Conservation (phyloP, 768 basidiomycete species). For the Xerocomus potaroensis region DNA sequence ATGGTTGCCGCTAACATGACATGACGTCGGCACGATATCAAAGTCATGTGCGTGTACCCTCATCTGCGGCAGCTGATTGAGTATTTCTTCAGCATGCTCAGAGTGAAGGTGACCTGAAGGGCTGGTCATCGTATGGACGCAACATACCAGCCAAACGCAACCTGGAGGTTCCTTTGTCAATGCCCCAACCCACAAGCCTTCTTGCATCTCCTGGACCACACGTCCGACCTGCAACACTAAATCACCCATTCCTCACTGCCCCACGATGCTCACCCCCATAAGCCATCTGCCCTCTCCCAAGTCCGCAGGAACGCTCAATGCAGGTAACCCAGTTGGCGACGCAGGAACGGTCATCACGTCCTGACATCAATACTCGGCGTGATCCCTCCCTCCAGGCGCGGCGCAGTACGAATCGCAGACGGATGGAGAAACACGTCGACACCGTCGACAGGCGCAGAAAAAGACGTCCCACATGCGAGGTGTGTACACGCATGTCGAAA, state of each 20-base stretch:
- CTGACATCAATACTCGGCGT: conserved; percentile 54
- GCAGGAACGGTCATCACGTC: conserved; percentile 92
- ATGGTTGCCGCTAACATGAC: too few relatives aligned
- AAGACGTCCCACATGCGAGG: conserved; percentile 26
- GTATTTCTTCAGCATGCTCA: too few relatives aligned
- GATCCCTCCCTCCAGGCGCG: conserved; percentile 38
- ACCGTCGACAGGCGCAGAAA: conserved; percentile 20
- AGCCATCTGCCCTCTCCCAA: conserved; percentile 64
- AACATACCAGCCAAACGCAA: too few relatives aligned
- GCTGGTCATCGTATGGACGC: too few relatives aligned
- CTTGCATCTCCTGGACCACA: conserved; percentile 33
- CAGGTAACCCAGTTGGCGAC: conserved; percentile 84
- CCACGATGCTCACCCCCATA: conserved; percentile 76
- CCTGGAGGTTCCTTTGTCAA: too few relatives aligned
- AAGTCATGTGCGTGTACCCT: too few relatives aligned
- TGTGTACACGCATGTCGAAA: conserved; percentile 59
- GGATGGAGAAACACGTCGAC: conserved; percentile 87
- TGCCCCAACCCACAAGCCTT: too few relatives aligned
- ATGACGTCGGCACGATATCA: too few relatives aligned
- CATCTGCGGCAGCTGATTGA: too few relatives aligned
- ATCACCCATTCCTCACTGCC: conserved; percentile 81
- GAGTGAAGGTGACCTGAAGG: too few relatives aligned
- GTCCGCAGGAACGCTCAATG: conserved; percentile 65
- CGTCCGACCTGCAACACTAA: conserved; percentile 53
- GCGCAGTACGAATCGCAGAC: conserved; percentile 83